Base-by-base conservation (phyloP, 805 yeast species). In the Saturnispora diversa region DNA sequence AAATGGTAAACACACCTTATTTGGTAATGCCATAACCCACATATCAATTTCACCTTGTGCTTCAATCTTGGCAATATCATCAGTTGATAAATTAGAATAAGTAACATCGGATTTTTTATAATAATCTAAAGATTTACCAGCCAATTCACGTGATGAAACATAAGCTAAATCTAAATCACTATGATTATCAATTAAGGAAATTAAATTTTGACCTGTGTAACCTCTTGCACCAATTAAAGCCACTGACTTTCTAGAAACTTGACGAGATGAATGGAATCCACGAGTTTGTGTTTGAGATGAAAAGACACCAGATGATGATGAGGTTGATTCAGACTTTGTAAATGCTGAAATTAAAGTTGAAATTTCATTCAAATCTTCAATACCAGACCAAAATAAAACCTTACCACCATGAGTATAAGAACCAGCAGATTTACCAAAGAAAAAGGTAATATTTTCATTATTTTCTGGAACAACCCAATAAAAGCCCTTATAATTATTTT, bases 21-120 rank as follows among this genome's bases (percentile, higher is more conserved):
- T 92, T 48, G 99, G 99, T 54, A 92, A 72, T 2, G 98, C 98
- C 98, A 94, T 92, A 21, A 94, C 94, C 98, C 99, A 92, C 39
- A 88, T 81, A 55, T 92, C 98, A 44, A 92, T 84, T 40, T 75
- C 84, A 37, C 78, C 75, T 35, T 76, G 67, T 48, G 77, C 71
- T 63, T 90, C 98, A 47, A 92, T 65, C 48, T 69, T 65, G 55
- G 77, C 77, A 49, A 92, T 81, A 52, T 92, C 97, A 55, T 86
- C 96, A 33, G 80, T 73, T 57, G 81, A 88, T 52, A 92, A 69
- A 63, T 88, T 92, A 46, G 84, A 84, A 64, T 92, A 92, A 39
- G 74, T 70, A 41, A 90, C 74, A 44, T 83, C 77, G 41, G 74
- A 69, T 65, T 90, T 92, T 56, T 78, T 79, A 71, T 92, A 92